Evolutionary conservation across 139 green algal genomes (phyloP).

Genomic region (Choricystis sp.): DNA sequence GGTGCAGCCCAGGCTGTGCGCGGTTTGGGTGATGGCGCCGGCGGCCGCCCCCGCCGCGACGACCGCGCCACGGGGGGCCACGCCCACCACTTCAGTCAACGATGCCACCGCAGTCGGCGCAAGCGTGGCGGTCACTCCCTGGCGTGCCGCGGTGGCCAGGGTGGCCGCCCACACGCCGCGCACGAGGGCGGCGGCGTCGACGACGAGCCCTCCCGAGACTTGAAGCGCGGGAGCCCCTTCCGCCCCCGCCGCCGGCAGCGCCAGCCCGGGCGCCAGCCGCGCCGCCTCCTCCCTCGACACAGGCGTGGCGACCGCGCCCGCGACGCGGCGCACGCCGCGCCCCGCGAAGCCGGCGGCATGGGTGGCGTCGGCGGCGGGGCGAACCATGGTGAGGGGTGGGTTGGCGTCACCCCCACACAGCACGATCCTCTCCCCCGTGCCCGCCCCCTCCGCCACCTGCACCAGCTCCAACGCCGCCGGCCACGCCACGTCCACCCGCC

Average conservation of each 20-base stretch:
- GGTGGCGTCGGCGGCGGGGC: background rate
- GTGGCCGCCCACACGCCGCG: no score
- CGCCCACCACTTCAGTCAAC: no score
- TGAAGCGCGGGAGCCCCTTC: background rate
- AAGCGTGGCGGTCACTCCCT: no score
- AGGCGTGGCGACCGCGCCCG: background rate
- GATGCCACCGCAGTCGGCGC: no score
- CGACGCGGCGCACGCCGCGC: background rate
- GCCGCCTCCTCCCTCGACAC: background rate
- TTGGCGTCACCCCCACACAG: background rate
- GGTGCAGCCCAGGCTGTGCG: no score
- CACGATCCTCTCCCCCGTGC: background rate
- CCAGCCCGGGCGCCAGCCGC: background rate
- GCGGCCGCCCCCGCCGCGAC: no score
- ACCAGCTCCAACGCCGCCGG: background rate
- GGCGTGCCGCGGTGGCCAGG: no score
- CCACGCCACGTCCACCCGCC: background rate
- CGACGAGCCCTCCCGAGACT: background rate
- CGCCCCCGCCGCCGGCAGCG: background rate
- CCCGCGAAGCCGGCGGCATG: background rate
- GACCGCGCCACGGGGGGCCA: no score
- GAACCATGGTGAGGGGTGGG: background rate
- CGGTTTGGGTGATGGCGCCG: no score
- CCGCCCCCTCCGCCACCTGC: background rate
- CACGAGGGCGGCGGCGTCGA: background rate